Evolutionary conservation across 1,284 basidiomycete species (phyloP), one percentile per base, ranked within the genome.

Genomic region (Marasmius oreades): DNA sequence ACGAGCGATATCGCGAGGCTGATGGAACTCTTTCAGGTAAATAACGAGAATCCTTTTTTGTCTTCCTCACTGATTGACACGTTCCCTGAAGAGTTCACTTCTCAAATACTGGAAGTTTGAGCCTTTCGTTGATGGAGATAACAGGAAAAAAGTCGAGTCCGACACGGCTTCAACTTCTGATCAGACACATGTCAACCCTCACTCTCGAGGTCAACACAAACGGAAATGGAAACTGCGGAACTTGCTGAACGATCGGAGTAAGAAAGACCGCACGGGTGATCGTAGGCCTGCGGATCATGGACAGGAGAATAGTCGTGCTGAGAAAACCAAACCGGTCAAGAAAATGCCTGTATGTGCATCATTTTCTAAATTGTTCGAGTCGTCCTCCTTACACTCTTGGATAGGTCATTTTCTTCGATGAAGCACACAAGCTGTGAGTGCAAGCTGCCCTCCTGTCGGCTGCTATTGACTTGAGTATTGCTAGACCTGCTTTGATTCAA

Each of bases 1-100:
- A 90, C 90, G 1, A 87, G 87, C 61, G 91, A 93, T 64, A 75
- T 93, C 47, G 88, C 90, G 3, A 78, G 88, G n/a, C 73, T 93
- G 12, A 87, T 93, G 85, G 91, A 92, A 64, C 70, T 92, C 1
- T 91, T 93, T 67, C 90, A 90, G 70, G 87, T 80, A 61, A 50
- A 66, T 51, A 26, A 18, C 53, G 37, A 14, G 37, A 33, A 59
- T 39, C 56, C 53, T 16, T 36, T 36, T 59, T 24, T 56, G 45
- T 45, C 39, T 54, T 11, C 39, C 51, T 50, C 34, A 59, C 42
- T 51, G 56, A 55, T 58, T 46, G 10, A 33, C 53, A 18, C 59
- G 57, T n/a, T 39, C 22, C 57, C 36, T n/a, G 37, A 39, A 88
- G 84, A 86, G 79, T 63, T 84, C 86, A 3, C 77, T 90, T 22